These are phyloP conservation scores for Imleria badia DNA, from an alignment of 768 basidiomycete genomes.

Conservation along the genomic window DNA sequence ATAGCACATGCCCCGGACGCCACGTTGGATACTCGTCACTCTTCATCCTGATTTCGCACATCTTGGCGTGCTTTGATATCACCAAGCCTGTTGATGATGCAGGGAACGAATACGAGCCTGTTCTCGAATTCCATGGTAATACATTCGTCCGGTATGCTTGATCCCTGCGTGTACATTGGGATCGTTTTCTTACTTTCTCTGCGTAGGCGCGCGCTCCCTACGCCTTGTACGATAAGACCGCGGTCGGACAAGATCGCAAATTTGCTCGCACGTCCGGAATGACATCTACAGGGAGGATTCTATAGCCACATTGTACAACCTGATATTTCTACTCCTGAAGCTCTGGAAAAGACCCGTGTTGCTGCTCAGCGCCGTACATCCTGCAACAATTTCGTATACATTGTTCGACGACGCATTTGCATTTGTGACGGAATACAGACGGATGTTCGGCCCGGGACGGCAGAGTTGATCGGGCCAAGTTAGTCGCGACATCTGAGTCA, in stretches of 20 bases:
- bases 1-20: not conserved
- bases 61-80: not conserved
- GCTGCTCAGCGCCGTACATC: too few species aligned
- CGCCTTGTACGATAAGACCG: not conserved
- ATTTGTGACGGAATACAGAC: too few species aligned
- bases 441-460: too few species aligned
- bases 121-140: not conserved
- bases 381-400: too few species aligned
- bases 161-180: not conserved
- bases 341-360: too few species aligned
- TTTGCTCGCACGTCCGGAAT: not conserved
- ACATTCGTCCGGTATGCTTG: not conserved
- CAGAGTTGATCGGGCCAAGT: too few species aligned
- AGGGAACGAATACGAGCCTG: not conserved
- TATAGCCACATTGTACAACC: too few species aligned
- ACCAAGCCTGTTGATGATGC: not conserved
- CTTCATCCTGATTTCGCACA: not conserved
- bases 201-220: not conserved
- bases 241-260: not conserved
- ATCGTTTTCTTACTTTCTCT: not conserved
- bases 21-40: not conserved
- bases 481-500: too few species aligned
- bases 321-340: too few species aligned
- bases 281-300: not conserved
- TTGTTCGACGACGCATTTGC: too few species aligned